Base-by-base conservation (phyloP, 371 early-diverging fungal species). In the Mucor racemosus region DNA sequence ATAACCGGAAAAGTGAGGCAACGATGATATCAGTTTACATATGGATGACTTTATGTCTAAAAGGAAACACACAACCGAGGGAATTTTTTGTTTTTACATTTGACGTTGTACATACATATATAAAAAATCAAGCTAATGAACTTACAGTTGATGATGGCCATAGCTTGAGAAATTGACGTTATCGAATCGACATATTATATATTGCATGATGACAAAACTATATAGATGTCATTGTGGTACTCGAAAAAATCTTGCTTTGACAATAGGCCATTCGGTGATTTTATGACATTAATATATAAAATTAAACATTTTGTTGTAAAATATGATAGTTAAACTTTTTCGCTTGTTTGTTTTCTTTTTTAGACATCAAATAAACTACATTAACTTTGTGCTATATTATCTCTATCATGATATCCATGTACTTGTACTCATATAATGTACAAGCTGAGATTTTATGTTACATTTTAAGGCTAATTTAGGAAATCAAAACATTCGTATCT, bases 401-500 rank as follows among this genome's bases (percentile, higher is more conserved):
- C 26, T 26, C 26, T 26, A 26, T 44, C 44, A 44, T 44, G 44
- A 17, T 44, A n/a, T 6, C 17, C 44, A 44, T 44, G 17, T 44
- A 44, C 17, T 44, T 44, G 44, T 44, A 44, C 44, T n/a, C 44
- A 8, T 44, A 17, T 44, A 44, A 44, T 17, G 44, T 44, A 44
- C 44, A 44, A 44, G 44, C 44, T n/a, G 44, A 50, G 50, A 26
- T 19, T 50, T 50, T 19, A 50, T 26, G 50, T 50, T 50, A 50
- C 50, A 50, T 50, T 13, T 50, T 26, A 17, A 26, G 10, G 21
- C 50, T 11, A 21, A 11, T 50, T 50, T 19, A 50, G 50, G 50
- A 17, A 50, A 50, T 11, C 50, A 50, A 50, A 50, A 50, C 50
- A 50, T 50, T 50, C 50, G 13, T 26, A 50, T 50, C 50, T 21